phyloP scores from a whole-genome alignment of 73 alveolate genomes.

The Stentor roeselii region DNA sequence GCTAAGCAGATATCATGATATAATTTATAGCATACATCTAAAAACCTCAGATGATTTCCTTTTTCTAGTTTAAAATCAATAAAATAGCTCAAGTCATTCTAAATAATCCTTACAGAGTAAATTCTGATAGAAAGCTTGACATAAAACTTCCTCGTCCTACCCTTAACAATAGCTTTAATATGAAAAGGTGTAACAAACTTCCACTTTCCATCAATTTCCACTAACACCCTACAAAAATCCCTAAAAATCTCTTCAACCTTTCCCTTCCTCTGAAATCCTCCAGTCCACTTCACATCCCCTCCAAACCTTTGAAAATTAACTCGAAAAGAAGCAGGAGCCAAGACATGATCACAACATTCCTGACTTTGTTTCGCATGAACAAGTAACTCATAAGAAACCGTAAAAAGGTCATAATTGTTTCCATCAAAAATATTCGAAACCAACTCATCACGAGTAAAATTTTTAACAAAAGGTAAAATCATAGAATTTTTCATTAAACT shows the following conservation, averaged over 20 bases:
- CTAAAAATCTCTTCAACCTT: background rate
- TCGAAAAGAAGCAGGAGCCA: background rate
- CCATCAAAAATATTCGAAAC: background rate
- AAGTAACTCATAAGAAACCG: conserved; percentile 7
- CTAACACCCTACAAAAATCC: background rate
- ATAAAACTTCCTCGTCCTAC: background rate
- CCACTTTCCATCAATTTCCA: background rate
- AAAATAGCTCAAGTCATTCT: background rate
- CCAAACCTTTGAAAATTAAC: background rate
- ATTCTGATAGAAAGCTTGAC: background rate
- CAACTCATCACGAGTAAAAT: background rate
- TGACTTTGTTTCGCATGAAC: background rate
- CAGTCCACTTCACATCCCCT: background rate
- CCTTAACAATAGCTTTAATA: background rate
- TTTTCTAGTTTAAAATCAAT: background rate
- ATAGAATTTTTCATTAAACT: background rate
- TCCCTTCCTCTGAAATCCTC: background rate
- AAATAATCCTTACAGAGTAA: background rate
- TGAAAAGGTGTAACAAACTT: background rate
- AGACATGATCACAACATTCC: background rate
- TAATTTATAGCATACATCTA: background rate
- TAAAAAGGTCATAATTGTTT: background rate
- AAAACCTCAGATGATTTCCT: background rate
- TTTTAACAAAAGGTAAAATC: background rate
- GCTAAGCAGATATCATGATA: background rate